These are phyloP conservation scores for Venturia asperata DNA, from an alignment of 2,329 filamentous ascomycete genomes.

Conservation along the genomic window DNA sequence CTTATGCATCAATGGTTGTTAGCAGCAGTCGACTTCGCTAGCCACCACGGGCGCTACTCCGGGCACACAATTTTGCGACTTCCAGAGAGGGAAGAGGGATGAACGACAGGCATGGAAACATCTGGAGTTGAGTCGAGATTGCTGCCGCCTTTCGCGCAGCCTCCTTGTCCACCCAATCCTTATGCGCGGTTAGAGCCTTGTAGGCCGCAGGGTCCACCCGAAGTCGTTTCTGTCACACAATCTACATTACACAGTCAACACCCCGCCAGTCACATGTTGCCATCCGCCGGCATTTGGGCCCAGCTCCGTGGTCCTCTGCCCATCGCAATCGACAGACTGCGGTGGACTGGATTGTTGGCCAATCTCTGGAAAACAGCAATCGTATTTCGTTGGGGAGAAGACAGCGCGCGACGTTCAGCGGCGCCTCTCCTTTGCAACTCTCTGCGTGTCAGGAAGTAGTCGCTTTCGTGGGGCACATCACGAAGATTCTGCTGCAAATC, in stretches of 20 bases:
- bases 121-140: conserved; percentile 11
- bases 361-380: not conserved
- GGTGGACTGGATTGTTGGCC: not conserved
- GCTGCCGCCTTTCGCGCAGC: conserved; percentile 8
- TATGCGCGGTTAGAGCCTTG: conserved; percentile 6
- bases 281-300: not conserved
- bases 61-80: not conserved
- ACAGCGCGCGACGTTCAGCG: not conserved
- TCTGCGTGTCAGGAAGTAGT: not conserved
- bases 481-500: conserved; percentile 3
- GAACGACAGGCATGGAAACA: not conserved
- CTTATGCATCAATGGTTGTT: not conserved
- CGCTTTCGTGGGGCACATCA: conserved; percentile 13
- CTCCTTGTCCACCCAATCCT: not conserved
- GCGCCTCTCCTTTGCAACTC: not conserved
- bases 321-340: not conserved
- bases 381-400: not conserved
- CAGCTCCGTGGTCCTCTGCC: not conserved
- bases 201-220: conserved; percentile 3
- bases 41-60: not conserved
- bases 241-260: not conserved
- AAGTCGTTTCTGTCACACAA: not conserved
- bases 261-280: not conserved
- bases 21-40: not conserved
- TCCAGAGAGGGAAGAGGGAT: not conserved